Evolutionary conservation across 2,329 filamentous ascomycete genomes (phyloP), one percentile per base, ranked within the genome.

Genomic region (Zalaria sp.): DNA sequence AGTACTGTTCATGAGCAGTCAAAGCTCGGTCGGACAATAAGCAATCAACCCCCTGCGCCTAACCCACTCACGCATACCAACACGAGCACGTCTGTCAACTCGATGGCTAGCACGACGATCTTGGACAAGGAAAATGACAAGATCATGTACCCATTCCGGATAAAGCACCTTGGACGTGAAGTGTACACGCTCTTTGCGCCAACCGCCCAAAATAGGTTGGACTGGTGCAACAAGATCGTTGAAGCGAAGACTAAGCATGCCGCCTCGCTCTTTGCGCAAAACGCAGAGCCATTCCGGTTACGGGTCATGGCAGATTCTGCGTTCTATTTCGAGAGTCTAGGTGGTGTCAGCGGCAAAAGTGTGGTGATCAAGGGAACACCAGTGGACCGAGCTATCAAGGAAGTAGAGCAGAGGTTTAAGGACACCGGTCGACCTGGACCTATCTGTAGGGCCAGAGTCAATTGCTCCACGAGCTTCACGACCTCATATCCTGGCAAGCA

Each of bases 221-320:
- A 93, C 38, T 98, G 93, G 93, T 93, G 86, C 54, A 78, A 79
- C 49, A 93, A 87, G 62, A 93, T 98, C 52, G 81, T 93, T 37
- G 83, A 93, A 60, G 91, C 91, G 28, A 98, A 98, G 68, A 93
- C 87, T 5, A 79, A 82, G 45, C 88, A 98, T 58, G 91, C 91
- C 25, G 81, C 86, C 40, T 84, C 88, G 3, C 68, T 96, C 4
- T 83, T 84, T 60, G 79, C 83, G 3, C 91, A 98, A 56, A 93
- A 96, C 56, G 89, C 91, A 0, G 91, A 98, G 59, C 91, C 91
- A 0, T 98, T 98, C 72, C 75, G 85, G 39, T 67, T 98, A 5
- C 79, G 86, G 25, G 87, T 98, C 5, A 80, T 98, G 57, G 88
- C 91, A 0, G 91, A 98, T 57, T 81, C 83, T 35, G 84, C 88